A percentile compares a stretch with the other conserved stretches of the same genome.
Evolutionary conservation across 179 eudicot species (phyloP).

Genomic region (Nepenthes alata): DNA sequence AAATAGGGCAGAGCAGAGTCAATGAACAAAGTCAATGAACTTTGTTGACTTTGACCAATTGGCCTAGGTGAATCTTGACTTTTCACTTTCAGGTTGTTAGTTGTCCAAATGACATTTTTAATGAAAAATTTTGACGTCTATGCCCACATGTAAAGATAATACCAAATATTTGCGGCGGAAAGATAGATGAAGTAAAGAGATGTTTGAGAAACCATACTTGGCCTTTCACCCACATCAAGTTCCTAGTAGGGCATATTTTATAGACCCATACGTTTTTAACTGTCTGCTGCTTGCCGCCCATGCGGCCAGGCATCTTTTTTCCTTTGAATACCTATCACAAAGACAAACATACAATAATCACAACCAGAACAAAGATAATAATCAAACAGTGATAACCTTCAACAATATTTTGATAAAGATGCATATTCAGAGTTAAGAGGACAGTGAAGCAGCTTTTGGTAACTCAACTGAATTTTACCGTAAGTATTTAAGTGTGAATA

Average conservation of each 20-base stretch:
- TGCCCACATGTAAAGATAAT: background rate
- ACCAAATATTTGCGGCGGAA: background rate
- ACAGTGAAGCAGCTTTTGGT: background rate
- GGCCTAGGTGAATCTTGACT: no score
- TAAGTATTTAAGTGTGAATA: no score
- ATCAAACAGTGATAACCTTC: background rate
- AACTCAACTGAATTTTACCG: background rate
- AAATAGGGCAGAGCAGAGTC: no score
- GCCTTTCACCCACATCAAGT: conserved; percentile 89
- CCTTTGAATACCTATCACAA: conserved; percentile 54
- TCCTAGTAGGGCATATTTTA: conserved; percentile 79
- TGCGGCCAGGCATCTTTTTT: conserved; percentile 90
- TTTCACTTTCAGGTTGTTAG: background rate
- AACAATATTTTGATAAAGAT: background rate
- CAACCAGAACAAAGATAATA: background rate
- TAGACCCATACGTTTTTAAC: conserved; percentile 87
- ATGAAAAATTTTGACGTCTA: background rate
- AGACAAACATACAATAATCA: background rate
- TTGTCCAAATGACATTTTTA: background rate
- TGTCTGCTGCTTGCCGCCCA: conserved; percentile 75
- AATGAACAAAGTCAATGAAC: no score
- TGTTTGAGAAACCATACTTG: conserved; percentile 38
- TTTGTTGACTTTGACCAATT: no score
- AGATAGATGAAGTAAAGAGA: background rate
- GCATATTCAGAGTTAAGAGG: background rate